Percentiles rank a stretch among this genome's conserved stretches.
These are phyloP conservation scores for Dryas octopetala DNA, from an alignment of 306 rosid species.

Conservation along the genomic window DNA sequence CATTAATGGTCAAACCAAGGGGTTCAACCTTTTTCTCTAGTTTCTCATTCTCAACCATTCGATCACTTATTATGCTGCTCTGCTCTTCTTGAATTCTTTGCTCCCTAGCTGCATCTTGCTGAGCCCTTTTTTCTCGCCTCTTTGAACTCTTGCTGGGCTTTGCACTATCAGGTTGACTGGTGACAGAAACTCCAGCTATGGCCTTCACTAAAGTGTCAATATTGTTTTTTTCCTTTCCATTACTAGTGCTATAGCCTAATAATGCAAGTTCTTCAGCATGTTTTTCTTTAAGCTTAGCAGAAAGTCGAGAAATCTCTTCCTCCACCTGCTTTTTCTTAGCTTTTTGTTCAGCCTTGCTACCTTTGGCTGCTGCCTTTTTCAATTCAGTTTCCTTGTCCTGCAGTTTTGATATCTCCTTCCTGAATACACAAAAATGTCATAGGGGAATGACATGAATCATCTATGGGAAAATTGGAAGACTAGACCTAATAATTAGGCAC, in stretches of 20 bases:
- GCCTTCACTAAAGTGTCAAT: constrained; percentile 80
- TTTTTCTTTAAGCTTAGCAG: constrained; percentile 67
- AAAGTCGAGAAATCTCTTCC: constrained; percentile 77
- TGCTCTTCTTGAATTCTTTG: constrained; percentile 85
- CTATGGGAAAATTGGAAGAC: not conserved
- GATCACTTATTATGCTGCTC: constrained; percentile 64
- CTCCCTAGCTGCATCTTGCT: constrained; percentile 87
- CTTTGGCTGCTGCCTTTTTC: constrained; percentile 85
- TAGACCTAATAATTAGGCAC: not conserved
- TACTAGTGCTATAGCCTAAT: constrained; percentile 59
- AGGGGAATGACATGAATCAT: constrained; percentile 4
- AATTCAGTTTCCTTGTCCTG: constrained; percentile 79
- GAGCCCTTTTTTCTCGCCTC: constrained; percentile 72
- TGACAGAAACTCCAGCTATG: constrained; percentile 77
- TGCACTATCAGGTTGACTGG: constrained; percentile 53
- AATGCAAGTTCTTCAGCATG: constrained; percentile 66
- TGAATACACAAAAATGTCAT: constrained; percentile 31
- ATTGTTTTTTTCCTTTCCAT: constrained; percentile 54
- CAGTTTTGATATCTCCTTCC: constrained; percentile 75
- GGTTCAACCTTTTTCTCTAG: constrained; percentile 78
- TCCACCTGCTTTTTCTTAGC: constrained; percentile 93
- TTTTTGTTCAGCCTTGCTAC: constrained; percentile 97
- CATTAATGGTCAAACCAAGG: constrained; percentile 63
- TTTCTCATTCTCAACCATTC: constrained; percentile 69
- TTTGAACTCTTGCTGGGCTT: constrained; percentile 70